Evolutionary conservation across 208 protist genomes (phyloP), one percentile per base, ranked within the genome.

Genomic region (Trypanosoma rangeli): DNA sequence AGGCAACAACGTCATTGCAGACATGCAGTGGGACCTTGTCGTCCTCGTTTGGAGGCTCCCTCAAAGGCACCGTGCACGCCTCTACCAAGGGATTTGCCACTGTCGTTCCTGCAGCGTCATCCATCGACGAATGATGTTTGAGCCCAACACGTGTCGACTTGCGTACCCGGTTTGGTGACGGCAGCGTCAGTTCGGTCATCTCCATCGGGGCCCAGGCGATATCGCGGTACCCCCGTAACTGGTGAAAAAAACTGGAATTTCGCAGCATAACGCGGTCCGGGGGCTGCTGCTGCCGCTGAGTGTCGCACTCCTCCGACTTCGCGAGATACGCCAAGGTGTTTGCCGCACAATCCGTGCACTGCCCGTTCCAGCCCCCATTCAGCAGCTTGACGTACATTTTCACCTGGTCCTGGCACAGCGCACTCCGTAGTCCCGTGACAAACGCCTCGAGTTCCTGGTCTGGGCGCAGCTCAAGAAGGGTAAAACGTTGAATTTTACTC

Each of bases 331-430:
- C 35, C 4, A 42, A 9, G 0, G 70, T 65, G 4, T 53, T 49
- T 54, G 44, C 18, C 35, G 52, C 54, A 31, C 55, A 76, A n/a
- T 16, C 37, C 10, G 37, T 28, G 0, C 37, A 20, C 16, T 42
- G 9, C 53, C 24, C n/a, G 3, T 46, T 37, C 13, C 53, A 9
- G 4, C 53, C n/a, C 31, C 48, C 24, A 24, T 29, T 53, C 16
- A 28, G 16, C 10, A 31, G 5, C 31, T 31, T 49, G 2, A 70
- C 26, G 42, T 70, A 65, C 0, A 76, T 28, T n/a, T 68, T 76
- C 10, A 95, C 76, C 60, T 90, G 79, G 63, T 95, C 90, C 75
- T 95, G 86, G 79, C 85, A 91, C 22, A 95, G 70, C 20, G 82
- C 73, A 24, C 82, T 79, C 15, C 90, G 82, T 26, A 94, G 65